Base-by-base conservation (phyloP, 805 yeast species). In the Tetrapisispora taiwanensis region DNA sequence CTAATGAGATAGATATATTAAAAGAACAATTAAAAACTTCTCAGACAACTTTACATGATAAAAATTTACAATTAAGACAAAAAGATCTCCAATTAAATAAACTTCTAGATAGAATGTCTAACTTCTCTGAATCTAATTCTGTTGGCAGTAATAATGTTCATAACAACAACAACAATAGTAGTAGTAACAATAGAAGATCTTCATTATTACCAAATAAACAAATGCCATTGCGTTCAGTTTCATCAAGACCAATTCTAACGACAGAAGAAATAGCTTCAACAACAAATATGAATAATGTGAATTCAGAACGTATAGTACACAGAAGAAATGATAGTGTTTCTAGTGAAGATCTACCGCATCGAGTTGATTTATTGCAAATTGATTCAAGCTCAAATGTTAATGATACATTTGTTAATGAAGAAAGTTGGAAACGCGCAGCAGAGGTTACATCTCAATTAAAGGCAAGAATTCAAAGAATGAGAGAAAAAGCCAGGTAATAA, bases 391-490 rank as follows among this genome's bases (percentile, higher is more conserved):
- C 34, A n/a, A 44, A 45, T 33, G 42, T 46, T 14, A 51, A 44
- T 22, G 52, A 51, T 33, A 44, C 48, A 12, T 45, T 55, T 35
- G 70, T 71, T 38, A 84, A 76, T 46, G 88, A 81, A 47, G 77
- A 72, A 43, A 79, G 84, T 52, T 88, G 96, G 96, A 77, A 74
- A 52, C 75, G 90, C 40, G 95, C 96, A 0, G 89, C 92, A 0
- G 95, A 84, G 53, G 94, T 87, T 12, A 88, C 96, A 0, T 75
- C 79, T 3, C 90, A 84, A 60, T 73, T 88, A 56, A 84, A 82
- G 59, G 94, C 88, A 0, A 69, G 96, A 53, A 88, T 88, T 37
- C 94, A 85, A 62, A 81, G 82, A 62, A 87, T 88, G 95, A 84
- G 84, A 58, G 85, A 85, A 12, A 71, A 34, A 24, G n/a, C 45